A percentile compares a stretch with the other conserved stretches of the same genome.
Evolutionary conservation across 139 green algal genomes (phyloP).

Genomic region (Chlamydomonas urium): DNA sequence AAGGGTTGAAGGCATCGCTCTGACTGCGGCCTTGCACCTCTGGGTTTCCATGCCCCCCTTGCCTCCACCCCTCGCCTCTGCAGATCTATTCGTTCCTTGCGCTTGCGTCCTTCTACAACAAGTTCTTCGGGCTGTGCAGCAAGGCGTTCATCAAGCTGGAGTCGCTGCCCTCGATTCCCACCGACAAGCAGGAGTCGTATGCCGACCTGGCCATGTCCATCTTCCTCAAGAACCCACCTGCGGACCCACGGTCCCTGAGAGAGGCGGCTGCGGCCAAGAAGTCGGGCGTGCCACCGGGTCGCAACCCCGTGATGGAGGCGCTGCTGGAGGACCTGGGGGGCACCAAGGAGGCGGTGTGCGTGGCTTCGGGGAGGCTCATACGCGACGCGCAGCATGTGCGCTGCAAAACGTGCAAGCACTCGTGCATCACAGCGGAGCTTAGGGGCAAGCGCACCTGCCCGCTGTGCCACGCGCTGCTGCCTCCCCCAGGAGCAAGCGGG

Average conservation of each 20-base stretch:
- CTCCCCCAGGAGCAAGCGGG: constrained; percentile 6
- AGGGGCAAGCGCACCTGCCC: constrained; percentile 36
- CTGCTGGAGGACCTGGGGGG: constrained; percentile 44
- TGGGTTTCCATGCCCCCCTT: no score
- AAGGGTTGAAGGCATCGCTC: no score
- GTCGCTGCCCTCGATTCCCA: constrained; percentile 38
- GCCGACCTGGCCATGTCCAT: constrained; percentile 70
- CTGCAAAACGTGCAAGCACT: constrained; percentile 69
- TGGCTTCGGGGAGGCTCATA: constrained; percentile 57
- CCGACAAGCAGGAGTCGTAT: constrained; percentile 43
- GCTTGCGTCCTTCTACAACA: constrained; percentile 66
- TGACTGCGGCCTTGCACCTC: no score
- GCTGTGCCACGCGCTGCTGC: constrained; percentile 53
- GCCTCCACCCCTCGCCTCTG: no score
- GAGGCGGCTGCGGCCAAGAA: constrained; percentile 22
- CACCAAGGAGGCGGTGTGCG: constrained; percentile 51
- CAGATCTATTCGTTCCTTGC: constrained; percentile 63
- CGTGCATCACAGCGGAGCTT: constrained; percentile 49
- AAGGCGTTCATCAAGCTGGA: constrained; percentile 79
- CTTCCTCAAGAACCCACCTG: constrained; percentile 62
- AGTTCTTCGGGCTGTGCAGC: constrained; percentile 66
- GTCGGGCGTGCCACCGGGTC: background rate
- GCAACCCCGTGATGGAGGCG: constrained; percentile 26
- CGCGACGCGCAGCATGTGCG: constrained; percentile 31
- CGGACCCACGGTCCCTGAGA: constrained; percentile 50